Evolutionary conservation across 2,329 filamentous ascomycete genomes (phyloP), one percentile per base, ranked within the genome.

Genomic region (Aspergillus thermomutatus): DNA sequence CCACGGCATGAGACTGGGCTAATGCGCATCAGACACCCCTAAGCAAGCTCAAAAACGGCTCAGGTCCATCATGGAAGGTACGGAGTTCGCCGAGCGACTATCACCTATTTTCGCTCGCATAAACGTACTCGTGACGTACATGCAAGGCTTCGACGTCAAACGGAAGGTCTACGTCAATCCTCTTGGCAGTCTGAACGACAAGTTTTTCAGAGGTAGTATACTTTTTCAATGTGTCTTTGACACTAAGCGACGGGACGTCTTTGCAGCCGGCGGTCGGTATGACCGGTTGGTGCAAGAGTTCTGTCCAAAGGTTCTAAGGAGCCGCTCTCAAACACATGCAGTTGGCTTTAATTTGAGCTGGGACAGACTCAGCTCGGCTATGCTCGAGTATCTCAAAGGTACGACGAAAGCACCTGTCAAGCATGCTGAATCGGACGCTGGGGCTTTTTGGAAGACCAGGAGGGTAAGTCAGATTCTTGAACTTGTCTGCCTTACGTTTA

Each of bases 141-240:
- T 88, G 57, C 89, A 90, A 67, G 83, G 86, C 2, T 87, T 96
- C 59, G 86, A 86, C 0, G 82, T 97, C 1, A 82, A 82, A 54
- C 87, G 86, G 50, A 94, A 92, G 69, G 80, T 96, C 27, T 95
- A 92, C 66, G 81, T 97, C 64, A 90, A 87, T 61, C 92, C 93
- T 0, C 80, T 99, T 6, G 90, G 87, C 69, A 95, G 90, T 72
- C 84, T 95, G 67, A 96, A 96, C 68, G 92, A 97, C 69, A 89
- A 88, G 55, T 97, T 97, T 70, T 99, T 94, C 72, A 80, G 84
- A 19, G 89, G 89, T 1, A 92, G 92, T 7, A 80, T 97, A 27
- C 79, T 97, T 46, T 97, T 99, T 70, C 90, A 95, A 59, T 97
- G 92, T 67, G 77, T 97, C 2, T 91, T 92, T 61, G 93, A 97